Conservation (phyloP, 257 asterid species). For the Solanum appendiculatum region DNA sequence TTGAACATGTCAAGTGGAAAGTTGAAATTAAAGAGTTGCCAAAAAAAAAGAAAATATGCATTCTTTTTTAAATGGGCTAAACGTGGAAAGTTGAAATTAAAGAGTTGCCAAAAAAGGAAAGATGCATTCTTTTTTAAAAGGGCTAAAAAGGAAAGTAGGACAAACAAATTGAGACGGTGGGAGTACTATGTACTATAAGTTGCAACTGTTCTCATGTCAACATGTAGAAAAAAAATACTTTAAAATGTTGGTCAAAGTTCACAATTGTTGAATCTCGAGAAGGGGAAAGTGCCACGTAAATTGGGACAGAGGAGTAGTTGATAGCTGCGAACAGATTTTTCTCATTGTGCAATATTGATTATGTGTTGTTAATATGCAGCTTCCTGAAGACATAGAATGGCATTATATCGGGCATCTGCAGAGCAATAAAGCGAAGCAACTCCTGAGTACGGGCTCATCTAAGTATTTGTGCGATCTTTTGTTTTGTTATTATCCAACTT, state of each 20-base stretch:
- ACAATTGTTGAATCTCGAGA: background rate
- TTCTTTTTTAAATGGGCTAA: background rate
- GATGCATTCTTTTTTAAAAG: background rate
- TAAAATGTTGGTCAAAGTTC: background rate
- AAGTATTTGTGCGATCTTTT: background rate
- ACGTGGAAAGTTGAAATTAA: background rate
- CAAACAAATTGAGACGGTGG: background rate
- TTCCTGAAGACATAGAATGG: conserved; percentile 79
- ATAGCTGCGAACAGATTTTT: background rate
- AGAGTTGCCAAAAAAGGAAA: background rate
- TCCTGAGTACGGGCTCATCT: conserved; percentile 35
- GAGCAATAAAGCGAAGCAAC: conserved; percentile 75
- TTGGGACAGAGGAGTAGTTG: background rate
- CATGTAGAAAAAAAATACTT: background rate
- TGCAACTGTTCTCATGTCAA: background rate
- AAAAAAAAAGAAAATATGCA: background rate
- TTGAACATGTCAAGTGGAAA: too few relatives aligned
- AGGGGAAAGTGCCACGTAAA: background rate
- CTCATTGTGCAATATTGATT: background rate
- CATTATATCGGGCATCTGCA: conserved; percentile 83
- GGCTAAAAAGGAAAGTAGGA: too few relatives aligned
- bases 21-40: background rate
- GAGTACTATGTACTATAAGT: background rate
- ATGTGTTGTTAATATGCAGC: conserved; percentile 26
- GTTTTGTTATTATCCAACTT: background rate